Evolutionary conservation across 1,284 basidiomycete genomes (phyloP).

Genomic region (Pseudomicrostroma phylloplanum): DNA sequence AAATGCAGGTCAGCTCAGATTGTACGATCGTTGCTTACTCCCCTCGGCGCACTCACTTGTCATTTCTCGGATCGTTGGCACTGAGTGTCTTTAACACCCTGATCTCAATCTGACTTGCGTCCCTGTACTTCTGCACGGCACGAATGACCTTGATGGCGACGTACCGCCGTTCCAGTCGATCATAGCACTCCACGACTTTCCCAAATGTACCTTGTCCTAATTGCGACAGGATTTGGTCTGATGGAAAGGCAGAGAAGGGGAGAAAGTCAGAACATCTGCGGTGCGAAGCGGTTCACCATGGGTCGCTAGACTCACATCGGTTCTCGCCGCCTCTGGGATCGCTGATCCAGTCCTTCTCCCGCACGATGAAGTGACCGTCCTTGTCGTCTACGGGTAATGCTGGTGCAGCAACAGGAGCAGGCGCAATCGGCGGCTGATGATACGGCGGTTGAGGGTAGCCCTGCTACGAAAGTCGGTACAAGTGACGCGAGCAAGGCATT

Average conservation of each 20-base stretch:
- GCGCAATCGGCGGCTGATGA: background rate
- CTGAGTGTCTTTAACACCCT: conserved; percentile 86
- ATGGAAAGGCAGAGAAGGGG: conserved; percentile 11
- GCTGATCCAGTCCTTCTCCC: conserved; percentile 44
- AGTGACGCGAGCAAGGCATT: background rate
- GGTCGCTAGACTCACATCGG: background rate
- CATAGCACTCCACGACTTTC: conserved; percentile 91
- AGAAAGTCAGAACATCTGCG: background rate
- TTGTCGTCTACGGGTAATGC: conserved; percentile 47
- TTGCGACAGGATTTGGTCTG: conserved; percentile 65
- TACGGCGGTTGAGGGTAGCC: background rate
- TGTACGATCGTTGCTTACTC: conserved; percentile 11
- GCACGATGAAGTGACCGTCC: conserved; percentile 53
- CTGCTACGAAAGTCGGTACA: background rate
- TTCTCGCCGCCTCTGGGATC: conserved; percentile 23
- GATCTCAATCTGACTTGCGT: conserved; percentile 97
- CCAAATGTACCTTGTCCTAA: conserved; percentile 98
- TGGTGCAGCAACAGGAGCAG: background rate
- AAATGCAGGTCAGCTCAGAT: background rate
- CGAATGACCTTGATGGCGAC: conserved; percentile 97
- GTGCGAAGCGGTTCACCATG: background rate
- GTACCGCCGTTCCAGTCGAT: conserved; percentile 61
- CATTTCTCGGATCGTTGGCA: conserved; percentile 79
- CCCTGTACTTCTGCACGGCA: conserved; percentile 62
- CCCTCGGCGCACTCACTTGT: conserved; percentile 58